Evolutionary conservation across 495 filamentous ascomycete genomes (phyloP).

Genomic region (Lasiosphaeris hirsuta): DNA sequence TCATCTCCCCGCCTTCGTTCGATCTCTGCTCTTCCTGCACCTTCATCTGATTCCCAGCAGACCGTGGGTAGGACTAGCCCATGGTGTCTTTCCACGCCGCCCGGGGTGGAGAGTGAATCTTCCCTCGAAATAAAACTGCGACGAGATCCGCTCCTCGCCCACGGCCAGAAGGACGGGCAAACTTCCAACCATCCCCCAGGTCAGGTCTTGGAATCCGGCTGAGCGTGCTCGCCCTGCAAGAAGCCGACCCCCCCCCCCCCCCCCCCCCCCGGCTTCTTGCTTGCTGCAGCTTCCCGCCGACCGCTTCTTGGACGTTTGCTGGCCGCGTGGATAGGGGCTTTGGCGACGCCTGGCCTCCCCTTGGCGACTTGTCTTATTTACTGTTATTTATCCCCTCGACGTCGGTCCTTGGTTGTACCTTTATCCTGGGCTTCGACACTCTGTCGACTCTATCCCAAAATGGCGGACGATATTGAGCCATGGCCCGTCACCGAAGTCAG

Average conservation of each 20-base stretch:
- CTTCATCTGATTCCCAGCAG: not conserved
- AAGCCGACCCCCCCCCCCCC: constrained; percentile 25
- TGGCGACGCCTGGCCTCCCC: not conserved
- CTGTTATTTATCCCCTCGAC: not conserved
- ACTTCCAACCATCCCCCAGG: not conserved
- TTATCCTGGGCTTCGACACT: not conserved
- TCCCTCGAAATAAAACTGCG: constrained; percentile 3
- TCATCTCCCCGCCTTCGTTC: constrained; percentile 4
- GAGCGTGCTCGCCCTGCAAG: constrained; percentile 20
- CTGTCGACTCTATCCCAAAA: constrained; percentile 19
- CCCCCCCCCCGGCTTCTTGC: constrained; percentile 6
- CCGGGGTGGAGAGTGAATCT: constrained; percentile 3
- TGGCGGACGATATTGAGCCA: constrained; percentile 38
- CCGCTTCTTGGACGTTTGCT: constrained; percentile 15
- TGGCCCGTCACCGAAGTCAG: constrained; percentile 69
- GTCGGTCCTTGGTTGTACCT: not conserved
- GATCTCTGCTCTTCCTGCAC: not conserved
- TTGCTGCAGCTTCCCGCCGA: constrained; percentile 28
- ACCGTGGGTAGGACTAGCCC: not conserved
- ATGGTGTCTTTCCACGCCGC: constrained; percentile 4
- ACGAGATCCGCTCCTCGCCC: not conserved
- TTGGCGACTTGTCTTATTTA: constrained; percentile 4
- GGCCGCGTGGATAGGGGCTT: constrained; percentile 6
- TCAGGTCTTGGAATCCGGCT: not conserved
- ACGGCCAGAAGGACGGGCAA: not conserved